Conservation (phyloP, 306 rosid species). For the Ammopiptanthus mongolicus region DNA sequence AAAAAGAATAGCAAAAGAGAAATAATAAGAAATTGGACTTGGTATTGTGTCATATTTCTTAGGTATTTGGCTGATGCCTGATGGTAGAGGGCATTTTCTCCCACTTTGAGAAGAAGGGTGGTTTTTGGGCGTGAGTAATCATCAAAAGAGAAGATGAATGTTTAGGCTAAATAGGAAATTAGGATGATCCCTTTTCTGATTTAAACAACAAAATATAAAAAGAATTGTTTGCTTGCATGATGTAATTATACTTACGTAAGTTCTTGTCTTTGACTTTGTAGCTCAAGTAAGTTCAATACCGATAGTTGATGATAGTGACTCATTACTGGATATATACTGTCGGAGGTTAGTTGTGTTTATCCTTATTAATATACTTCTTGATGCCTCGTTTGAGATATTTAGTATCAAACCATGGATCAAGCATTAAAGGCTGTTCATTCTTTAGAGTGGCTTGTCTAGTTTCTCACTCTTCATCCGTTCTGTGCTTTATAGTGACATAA, state of each 20-base stretch:
- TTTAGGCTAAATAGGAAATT: constrained; percentile 6
- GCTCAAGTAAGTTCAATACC: constrained; percentile 98
- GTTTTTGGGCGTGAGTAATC: background rate
- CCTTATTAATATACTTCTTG: background rate
- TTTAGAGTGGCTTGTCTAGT: constrained; percentile 1
- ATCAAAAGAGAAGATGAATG: background rate
- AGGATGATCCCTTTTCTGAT: background rate
- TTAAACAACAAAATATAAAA: background rate
- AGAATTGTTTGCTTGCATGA: constrained; percentile 11
- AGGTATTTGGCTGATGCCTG: constrained; percentile 7
- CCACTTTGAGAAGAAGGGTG: constrained; percentile 11
- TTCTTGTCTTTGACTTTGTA: constrained; percentile 36
- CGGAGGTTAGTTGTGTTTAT: constrained; percentile 74
- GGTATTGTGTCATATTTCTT: constrained; percentile 12
- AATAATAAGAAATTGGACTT: background rate
- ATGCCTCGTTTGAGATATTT: constrained; percentile 2
- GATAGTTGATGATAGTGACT: constrained; percentile 86
- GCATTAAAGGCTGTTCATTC: background rate
- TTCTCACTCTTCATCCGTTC: constrained; percentile 21
- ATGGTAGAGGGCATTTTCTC: constrained; percentile 2
- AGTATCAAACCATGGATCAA: constrained; percentile 1
- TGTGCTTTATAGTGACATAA: constrained; percentile 71
- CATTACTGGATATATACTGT: constrained; percentile 90
- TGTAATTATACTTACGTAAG: background rate
- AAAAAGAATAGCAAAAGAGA: background rate